phyloP scores from a whole-genome alignment of 1,139 yeast species.

The Blastobotrys elegans region DNA sequence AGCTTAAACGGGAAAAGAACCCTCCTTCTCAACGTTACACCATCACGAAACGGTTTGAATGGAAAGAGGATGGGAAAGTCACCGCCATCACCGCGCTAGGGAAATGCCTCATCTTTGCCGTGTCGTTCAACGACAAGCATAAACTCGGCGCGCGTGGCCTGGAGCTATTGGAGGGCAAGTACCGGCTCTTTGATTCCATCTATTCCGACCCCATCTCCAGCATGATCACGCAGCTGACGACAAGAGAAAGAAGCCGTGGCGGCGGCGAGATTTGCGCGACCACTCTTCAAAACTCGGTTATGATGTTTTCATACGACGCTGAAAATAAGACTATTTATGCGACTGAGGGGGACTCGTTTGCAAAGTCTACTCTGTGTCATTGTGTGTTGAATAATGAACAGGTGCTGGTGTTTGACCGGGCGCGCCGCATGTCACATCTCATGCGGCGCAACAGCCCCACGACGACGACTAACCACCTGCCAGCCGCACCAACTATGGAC shows the following conservation, averaged over 20 bases:
- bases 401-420: constrained; percentile 18
- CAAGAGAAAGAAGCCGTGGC: too few relatives aligned
- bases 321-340: constrained; percentile 1
- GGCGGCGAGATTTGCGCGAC: constrained; percentile 14
- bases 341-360: constrained; percentile 15
- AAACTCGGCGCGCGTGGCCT: background rate
- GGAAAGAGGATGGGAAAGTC: constrained; percentile 22
- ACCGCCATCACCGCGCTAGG: background rate
- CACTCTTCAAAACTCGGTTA: constrained; percentile 16
- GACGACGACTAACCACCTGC: constrained; percentile 9
- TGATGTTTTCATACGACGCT: constrained; percentile 9
- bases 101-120: background rate
- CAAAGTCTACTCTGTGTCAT: constrained; percentile 16
- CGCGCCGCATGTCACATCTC: background rate
- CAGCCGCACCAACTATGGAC: background rate
- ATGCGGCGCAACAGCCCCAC: constrained; percentile 3
- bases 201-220: constrained; percentile 10
- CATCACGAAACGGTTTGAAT: constrained; percentile 12
- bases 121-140: background rate
- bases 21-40: background rate
- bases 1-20: background rate
- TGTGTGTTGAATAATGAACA: constrained; percentile 11
- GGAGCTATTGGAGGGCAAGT: background rate
- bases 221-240: constrained; percentile 6
- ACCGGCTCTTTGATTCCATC: constrained; percentile 12